Conservation (phyloP, 352 stramenopile genomes). For the Stramenopiles sp. region DNA sequence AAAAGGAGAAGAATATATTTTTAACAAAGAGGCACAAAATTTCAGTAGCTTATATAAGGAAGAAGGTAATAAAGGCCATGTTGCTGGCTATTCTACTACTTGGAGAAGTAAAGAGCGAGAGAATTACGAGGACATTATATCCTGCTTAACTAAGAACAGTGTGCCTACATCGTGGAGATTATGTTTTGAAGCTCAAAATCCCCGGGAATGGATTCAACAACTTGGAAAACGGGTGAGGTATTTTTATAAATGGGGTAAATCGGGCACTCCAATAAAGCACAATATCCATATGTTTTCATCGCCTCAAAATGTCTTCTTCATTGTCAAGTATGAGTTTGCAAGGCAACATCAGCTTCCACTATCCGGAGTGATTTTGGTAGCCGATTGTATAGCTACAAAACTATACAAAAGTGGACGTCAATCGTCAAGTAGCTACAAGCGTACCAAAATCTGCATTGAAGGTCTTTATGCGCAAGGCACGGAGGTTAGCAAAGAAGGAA, state of each 20-base stretch:
- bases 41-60: no score
- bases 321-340: not conserved
- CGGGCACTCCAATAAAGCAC: not conserved
- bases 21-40: no score
- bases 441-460: not conserved
- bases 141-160: no score
- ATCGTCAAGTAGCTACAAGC: not conserved
- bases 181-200: no score
- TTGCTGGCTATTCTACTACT: no score
- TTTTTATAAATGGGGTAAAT: not conserved
- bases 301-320: not conserved
- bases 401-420: not conserved
- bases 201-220: not conserved
- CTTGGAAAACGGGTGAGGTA: not conserved
- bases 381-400: not conserved
- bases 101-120: no score
- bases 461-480: not conserved
- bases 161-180: no score
- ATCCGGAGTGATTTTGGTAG: not conserved
- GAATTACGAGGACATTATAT: no score
- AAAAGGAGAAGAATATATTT: no score
- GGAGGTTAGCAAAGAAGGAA: not conserved
- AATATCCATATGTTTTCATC: not conserved
- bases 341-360: not conserved
- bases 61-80: no score